phyloP scores from a whole-genome alignment of 23 red algal genomes.

The Agarophyton chilense region DNA sequence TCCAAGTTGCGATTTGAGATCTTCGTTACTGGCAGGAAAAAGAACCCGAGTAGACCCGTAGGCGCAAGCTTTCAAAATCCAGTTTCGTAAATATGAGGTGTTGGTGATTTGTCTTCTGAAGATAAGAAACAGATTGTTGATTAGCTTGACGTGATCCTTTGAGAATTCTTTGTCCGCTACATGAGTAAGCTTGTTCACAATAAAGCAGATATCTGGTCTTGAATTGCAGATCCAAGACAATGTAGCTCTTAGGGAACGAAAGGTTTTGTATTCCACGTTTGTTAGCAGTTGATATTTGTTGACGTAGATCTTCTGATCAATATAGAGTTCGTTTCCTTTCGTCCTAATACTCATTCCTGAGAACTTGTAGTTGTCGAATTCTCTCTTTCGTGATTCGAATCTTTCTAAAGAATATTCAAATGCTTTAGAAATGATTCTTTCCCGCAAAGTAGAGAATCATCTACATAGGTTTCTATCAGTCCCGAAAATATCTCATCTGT shows the following conservation, averaged over 20 bases:
- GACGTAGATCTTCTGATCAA: background rate
- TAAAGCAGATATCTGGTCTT: background rate
- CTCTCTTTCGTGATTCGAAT: background rate
- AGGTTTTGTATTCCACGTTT: background rate
- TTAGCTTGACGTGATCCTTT: background rate
- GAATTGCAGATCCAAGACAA: background rate
- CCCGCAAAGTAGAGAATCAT: background rate
- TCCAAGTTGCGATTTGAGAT: background rate
- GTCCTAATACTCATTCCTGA: background rate
- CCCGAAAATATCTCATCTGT: background rate
- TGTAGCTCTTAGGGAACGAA: background rate
- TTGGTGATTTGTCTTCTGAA: background rate
- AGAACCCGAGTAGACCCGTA: background rate
- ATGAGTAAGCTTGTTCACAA: background rate
- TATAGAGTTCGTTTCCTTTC: background rate
- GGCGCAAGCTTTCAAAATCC: background rate
- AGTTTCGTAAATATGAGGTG: background rate
- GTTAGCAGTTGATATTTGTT: background rate
- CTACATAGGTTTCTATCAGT: background rate
- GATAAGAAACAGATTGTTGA: background rate
- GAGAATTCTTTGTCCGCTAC: background rate
- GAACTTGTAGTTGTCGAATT: background rate
- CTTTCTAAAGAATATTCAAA: background rate
- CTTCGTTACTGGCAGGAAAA: background rate
- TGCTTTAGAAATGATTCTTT: background rate